Conservation (phyloP, 768 basidiomycete genomes). For the Hypsizygus marmoreus region DNA sequence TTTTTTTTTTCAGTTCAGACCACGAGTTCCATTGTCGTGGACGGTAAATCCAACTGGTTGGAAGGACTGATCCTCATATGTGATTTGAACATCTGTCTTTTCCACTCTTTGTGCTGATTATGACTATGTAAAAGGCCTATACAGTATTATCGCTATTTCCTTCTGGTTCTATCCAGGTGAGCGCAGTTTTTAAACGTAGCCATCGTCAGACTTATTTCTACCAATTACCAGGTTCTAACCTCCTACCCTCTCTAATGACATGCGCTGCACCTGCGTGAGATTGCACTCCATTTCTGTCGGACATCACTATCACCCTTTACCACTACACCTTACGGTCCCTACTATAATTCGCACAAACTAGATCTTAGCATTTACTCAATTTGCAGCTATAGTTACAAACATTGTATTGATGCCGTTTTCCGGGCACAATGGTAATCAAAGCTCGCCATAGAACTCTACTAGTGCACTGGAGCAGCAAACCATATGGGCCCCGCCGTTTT, state of each 20-base stretch:
- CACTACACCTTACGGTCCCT: neutral
- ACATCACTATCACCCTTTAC: neutral
- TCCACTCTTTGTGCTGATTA: neutral
- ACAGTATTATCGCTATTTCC: constrained; percentile 69
- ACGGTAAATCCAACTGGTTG: constrained; percentile 84
- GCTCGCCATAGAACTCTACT: too few species aligned
- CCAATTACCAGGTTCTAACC: constrained; percentile 16
- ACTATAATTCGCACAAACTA: too few species aligned
- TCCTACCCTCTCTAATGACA: constrained; percentile 14
- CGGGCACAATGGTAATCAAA: too few species aligned
- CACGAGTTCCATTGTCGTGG: constrained; percentile 79
- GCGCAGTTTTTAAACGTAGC: neutral
- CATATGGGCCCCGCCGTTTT: neutral
- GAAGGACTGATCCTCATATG: constrained; percentile 52
- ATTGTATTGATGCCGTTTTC: too few species aligned
- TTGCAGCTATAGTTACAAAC: too few species aligned
- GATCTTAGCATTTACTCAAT: too few species aligned
- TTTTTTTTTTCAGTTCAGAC: constrained; percentile 82
- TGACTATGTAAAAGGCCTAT: constrained; percentile 49
- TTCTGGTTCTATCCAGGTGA: constrained; percentile 71
- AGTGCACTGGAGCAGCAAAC: neutral
- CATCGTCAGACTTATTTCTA: neutral
- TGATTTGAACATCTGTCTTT: constrained; percentile 5
- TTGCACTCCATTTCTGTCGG: neutral
- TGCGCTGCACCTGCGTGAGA: too few species aligned